Conservation (phyloP, 164 flowering plant genomes). For the Warburgia ugandensis region DNA sequence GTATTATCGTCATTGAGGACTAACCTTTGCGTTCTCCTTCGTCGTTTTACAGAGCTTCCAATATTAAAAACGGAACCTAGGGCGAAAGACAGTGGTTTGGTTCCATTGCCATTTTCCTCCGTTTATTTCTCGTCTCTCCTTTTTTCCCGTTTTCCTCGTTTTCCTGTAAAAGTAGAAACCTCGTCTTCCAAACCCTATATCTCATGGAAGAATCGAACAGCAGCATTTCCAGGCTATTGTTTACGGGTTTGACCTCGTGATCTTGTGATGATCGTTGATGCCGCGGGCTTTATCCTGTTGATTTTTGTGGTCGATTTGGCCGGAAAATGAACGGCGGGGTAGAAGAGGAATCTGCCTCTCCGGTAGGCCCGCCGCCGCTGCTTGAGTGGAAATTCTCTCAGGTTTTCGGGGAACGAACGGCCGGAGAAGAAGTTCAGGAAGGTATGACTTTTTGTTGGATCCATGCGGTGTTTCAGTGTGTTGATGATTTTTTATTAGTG, state of each 20-base stretch:
- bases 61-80: slow-evolving; percentile 2
- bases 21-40: neutral
- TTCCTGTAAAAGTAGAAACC: too few species aligned
- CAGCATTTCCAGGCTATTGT: neutral
- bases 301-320: slow-evolving; percentile 9
- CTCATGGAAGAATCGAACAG: slow-evolving; percentile 1
- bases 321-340: slow-evolving; percentile 40
- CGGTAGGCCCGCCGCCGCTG: slow-evolving; percentile 32
- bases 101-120: neutral
- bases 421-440: slow-evolving; percentile 86
- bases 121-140: neutral
- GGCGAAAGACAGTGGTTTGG: slow-evolving; percentile 7
- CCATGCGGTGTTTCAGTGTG: neutral
- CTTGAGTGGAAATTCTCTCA: slow-evolving; percentile 90
- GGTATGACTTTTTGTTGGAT: slow-evolving; percentile 28
- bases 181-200: neutral
- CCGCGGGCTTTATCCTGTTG: slow-evolving; percentile 3
- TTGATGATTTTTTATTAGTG: neutral
- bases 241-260: neutral
- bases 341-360: slow-evolving; percentile 20
- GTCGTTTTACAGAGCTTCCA: neutral
- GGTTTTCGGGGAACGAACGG: slow-evolving; percentile 79
- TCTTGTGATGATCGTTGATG: slow-evolving; percentile 8
- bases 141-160: neutral
- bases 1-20: too few species aligned